Conservation (phyloP, 78 protist genomes). For the Anaeramoeba flamelloides region DNA sequence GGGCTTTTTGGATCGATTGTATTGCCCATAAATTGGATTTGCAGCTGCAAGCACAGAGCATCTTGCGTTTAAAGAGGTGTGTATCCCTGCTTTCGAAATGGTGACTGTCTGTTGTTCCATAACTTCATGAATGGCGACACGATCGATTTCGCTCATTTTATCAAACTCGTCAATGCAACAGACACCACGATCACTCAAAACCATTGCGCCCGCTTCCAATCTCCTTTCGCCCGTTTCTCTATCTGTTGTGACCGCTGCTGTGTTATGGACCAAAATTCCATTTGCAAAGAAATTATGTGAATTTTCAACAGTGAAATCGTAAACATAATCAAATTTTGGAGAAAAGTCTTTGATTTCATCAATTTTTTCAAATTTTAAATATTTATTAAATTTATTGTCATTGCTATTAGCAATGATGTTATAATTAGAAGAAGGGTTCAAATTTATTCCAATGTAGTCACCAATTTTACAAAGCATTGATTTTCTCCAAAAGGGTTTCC, state of each 20-base stretch:
- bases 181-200: conserved; percentile 94
- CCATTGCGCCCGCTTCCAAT: conserved; percentile 99
- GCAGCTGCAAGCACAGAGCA: background rate
- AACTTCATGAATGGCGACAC: conserved; percentile 66
- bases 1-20: background rate
- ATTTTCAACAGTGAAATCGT: no score
- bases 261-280: no score
- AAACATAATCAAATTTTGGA: no score
- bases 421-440: no score
- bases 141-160: conserved; percentile 66
- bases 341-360: no score
- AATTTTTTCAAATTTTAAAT: no score
- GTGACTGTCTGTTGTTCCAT: conserved; percentile 1
- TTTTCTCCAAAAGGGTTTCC: no score
- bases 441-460: no score
- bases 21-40: conserved; percentile 11
- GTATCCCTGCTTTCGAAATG: background rate
- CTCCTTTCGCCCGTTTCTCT: conserved; percentile 83
- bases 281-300: no score
- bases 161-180: conserved; percentile 99
- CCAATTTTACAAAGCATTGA: no score
- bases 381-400: no score
- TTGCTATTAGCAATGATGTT: no score
- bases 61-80: background rate
- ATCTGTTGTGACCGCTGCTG: conserved; percentile 93